Percentiles rank a stretch among this genome's conserved stretches.
Evolutionary conservation across 345 rosid species (phyloP).

Genomic region (Brassica napus): DNA sequence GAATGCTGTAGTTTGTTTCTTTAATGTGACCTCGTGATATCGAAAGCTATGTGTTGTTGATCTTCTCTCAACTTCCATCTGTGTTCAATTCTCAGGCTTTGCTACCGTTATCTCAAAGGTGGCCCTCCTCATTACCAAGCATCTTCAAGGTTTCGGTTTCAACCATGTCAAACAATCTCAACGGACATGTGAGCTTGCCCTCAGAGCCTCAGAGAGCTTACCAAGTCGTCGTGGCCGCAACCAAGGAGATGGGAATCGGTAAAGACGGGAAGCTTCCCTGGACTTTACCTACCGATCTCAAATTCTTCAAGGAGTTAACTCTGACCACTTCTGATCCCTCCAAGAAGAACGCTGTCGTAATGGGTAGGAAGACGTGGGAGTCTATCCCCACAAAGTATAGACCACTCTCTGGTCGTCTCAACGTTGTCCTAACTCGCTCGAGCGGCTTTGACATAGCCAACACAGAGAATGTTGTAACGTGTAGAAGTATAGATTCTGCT

Average conservation of each 20-base stretch:
- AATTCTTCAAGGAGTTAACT: slow-evolving; percentile 79
- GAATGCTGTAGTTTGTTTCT: not conserved
- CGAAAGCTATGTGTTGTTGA: not conserved
- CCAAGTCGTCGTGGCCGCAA: slow-evolving; percentile 91
- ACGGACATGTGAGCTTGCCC: slow-evolving; percentile 47
- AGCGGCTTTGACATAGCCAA: slow-evolving; percentile 82
- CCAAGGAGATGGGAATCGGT: slow-evolving; percentile 86
- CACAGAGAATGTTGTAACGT: slow-evolving; percentile 84
- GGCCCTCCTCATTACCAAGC: slow-evolving; percentile 33
- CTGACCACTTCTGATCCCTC: slow-evolving; percentile 56
- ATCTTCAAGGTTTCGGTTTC: slow-evolving; percentile 32
- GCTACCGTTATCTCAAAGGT: slow-evolving; percentile 45
- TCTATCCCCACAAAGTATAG: slow-evolving; percentile 67
- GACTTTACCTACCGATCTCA: slow-evolving; percentile 84
- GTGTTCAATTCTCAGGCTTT: slow-evolving; percentile 42
- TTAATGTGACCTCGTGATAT: not conserved
- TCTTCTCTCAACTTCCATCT: slow-evolving; percentile 4
- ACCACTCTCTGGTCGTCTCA: slow-evolving; percentile 89
- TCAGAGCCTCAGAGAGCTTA: slow-evolving; percentile 59
- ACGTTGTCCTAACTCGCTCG: slow-evolving; percentile 90
- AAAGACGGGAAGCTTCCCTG: slow-evolving; percentile 86
- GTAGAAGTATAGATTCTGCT: slow-evolving; percentile 82
- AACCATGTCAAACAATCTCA: slow-evolving; percentile 44
- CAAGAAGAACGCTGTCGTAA: slow-evolving; percentile 84
- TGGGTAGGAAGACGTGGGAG: slow-evolving; percentile 98